Percentiles rank a stretch among this genome's conserved stretches.
These are phyloP conservation scores for Pelargonium cotyledonis DNA, from an alignment of 441 rosid genomes.

Conservation along the genomic window DNA sequence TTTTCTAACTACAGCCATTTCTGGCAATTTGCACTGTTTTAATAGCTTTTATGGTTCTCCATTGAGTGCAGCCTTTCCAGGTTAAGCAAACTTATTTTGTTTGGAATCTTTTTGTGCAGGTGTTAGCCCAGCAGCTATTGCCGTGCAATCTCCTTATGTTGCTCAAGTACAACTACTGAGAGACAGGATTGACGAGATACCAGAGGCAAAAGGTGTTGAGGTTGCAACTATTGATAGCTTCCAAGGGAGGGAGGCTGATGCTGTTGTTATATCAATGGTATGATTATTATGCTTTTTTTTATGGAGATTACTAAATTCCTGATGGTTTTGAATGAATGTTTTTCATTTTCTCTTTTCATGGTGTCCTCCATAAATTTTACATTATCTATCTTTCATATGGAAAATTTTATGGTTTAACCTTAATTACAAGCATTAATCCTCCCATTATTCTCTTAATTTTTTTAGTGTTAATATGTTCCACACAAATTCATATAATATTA, in stretches of 20 bases:
- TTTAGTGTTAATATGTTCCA: not conserved
- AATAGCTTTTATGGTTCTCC: no score
- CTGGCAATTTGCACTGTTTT: not conserved
- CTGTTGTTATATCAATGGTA: slow-evolving; percentile 97
- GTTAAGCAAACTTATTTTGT: slow-evolving; percentile 7
- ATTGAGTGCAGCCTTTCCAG: not conserved
- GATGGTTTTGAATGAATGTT: not conserved
- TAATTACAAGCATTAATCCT: not conserved
- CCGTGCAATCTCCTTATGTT: slow-evolving; percentile 94
- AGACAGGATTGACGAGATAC: slow-evolving; percentile 78
- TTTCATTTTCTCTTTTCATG: not conserved
- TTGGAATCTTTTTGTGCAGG: slow-evolving; percentile 37
- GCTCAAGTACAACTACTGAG: slow-evolving; percentile 93
- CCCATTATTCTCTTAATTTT: not conserved
- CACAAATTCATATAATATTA: not conserved
- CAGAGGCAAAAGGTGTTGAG: slow-evolving; percentile 77
- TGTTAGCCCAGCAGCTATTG: slow-evolving; percentile 67
- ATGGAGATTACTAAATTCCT: not conserved
- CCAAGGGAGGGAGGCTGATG: slow-evolving; percentile 98
- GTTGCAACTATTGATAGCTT: slow-evolving; percentile 97
- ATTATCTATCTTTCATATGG: not conserved
- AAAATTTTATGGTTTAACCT: not conserved
- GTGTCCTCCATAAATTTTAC: not conserved
- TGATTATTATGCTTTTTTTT: slow-evolving; percentile 9
- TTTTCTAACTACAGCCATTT: not conserved